Evolutionary conservation across 169 alveolate genomes (phyloP).

Genomic region (Plasmodium chabaudi): DNA sequence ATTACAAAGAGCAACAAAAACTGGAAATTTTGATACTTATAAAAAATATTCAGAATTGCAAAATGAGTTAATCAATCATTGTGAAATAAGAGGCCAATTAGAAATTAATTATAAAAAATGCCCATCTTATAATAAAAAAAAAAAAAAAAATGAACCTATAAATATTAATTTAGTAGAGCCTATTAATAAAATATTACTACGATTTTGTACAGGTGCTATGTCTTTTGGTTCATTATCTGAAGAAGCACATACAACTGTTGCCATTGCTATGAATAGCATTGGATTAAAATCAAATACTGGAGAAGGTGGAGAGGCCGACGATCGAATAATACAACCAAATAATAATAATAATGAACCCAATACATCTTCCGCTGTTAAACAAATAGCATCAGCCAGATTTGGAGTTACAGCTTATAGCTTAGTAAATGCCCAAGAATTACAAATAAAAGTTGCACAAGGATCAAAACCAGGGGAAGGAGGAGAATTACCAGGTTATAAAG

Average conservation of each 20-base stretch:
- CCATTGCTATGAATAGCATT: slow-evolving; percentile 83
- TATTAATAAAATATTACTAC: slow-evolving; percentile 56
- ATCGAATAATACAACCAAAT: slow-evolving; percentile 38
- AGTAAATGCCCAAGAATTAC: slow-evolving; percentile 85
- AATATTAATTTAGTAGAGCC: slow-evolving; percentile 80
- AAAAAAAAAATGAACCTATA: slow-evolving; percentile 80
- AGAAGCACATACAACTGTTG: slow-evolving; percentile 84
- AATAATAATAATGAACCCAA: slow-evolving; percentile 25
- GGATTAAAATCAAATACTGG: slow-evolving; percentile 86
- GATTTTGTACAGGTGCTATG: slow-evolving; percentile 85
- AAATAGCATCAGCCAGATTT: slow-evolving; percentile 87
- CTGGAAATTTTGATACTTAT: slow-evolving; percentile 76
- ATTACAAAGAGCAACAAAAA: slow-evolving; percentile 81
- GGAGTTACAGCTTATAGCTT: slow-evolving; percentile 85
- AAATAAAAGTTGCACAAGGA: slow-evolving; percentile 88
- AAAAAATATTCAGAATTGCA: slow-evolving; percentile 77
- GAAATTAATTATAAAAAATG: slow-evolving; percentile 80
- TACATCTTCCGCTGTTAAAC: slow-evolving; percentile 83
- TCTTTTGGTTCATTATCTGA: slow-evolving; percentile 81
- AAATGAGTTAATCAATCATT: slow-evolving; percentile 79
- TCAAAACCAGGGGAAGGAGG: slow-evolving; percentile 92
- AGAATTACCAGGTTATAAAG: slow-evolving; percentile 90
- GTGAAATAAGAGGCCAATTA: slow-evolving; percentile 83
- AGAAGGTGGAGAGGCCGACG: slow-evolving; percentile 88
- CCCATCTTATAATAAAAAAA: slow-evolving; percentile 76